These are phyloP conservation scores for Batrachochytrium dendrobatidis DNA, from an alignment of 371 early-diverging fungal genomes.

Conservation along the genomic window DNA sequence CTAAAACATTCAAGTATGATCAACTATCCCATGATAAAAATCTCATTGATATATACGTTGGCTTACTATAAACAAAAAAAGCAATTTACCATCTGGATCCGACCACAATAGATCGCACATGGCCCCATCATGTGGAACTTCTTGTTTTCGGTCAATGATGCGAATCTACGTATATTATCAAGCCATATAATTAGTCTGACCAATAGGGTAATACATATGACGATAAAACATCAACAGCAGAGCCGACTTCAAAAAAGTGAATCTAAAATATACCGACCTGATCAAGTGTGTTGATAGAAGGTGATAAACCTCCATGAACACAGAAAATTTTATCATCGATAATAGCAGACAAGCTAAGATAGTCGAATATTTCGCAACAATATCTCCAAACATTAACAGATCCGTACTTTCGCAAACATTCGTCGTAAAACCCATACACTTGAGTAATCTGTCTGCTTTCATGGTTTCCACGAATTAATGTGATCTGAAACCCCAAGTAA, in stretches of 20 bases:
- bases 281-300: conserved; percentile 87
- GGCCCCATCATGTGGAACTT: conserved; percentile 98
- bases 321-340: conserved; percentile 93
- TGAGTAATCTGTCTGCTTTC: conserved; percentile 97
- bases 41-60: not conserved
- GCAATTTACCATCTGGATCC: conserved; percentile 84
- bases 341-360: conserved; percentile 87
- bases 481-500: conserved; percentile 55
- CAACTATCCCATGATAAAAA: not conserved
- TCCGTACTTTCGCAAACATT: conserved; percentile 97
- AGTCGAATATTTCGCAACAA: conserved; percentile 98
- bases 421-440: conserved; percentile 99
- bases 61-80: not conserved
- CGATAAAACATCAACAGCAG: not conserved
- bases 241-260: conserved; percentile 77
- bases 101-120: conserved; percentile 99
- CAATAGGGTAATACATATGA: not conserved
- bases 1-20: conserved; percentile 26
- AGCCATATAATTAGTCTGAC: not conserved
- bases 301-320: conserved; percentile 97
- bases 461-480: conserved; percentile 98
- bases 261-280: conserved; percentile 67
- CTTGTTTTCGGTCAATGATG: conserved; percentile 95
- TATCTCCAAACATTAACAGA: conserved; percentile 94
- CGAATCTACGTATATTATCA: conserved; percentile 53